phyloP scores from a whole-genome alignment of 2,329 filamentous ascomycete genomes.

The Hypocreales sp. region DNA sequence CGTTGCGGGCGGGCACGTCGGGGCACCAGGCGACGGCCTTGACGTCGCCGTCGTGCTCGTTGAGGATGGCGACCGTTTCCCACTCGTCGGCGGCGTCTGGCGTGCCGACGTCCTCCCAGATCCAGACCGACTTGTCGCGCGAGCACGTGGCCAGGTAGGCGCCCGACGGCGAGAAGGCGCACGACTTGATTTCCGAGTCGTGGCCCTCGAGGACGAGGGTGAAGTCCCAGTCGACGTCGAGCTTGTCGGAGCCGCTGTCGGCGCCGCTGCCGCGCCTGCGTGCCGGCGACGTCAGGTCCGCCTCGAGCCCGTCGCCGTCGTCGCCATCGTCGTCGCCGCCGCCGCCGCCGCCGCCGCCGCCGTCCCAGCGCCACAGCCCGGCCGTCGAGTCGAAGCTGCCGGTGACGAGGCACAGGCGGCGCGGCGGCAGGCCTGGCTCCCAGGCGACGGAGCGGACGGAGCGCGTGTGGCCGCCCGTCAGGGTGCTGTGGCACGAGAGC shows the following conservation, averaged over 20 bases:
- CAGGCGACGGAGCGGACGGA: slow-evolving; percentile 76
- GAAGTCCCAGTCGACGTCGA: slow-evolving; percentile 80
- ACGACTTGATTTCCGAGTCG: slow-evolving; percentile 79
- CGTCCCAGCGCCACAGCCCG: slow-evolving; percentile 62
- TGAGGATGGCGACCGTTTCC: slow-evolving; percentile 88
- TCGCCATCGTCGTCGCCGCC: slow-evolving; percentile 15
- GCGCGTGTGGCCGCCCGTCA: slow-evolving; percentile 79
- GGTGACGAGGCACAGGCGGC: slow-evolving; percentile 68
- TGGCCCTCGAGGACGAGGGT: slow-evolving; percentile 87
- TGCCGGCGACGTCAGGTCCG: background rate
- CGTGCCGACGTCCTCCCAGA: slow-evolving; percentile 84
- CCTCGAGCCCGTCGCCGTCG: slow-evolving; percentile 3
- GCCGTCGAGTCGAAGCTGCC: slow-evolving; percentile 90
- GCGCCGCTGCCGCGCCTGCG: slow-evolving; percentile 2
- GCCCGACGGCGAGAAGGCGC: slow-evolving; percentile 59
- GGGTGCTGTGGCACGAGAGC: slow-evolving; percentile 61
- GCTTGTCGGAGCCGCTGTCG: slow-evolving; percentile 35
- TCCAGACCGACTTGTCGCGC: slow-evolving; percentile 90
- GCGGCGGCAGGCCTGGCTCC: slow-evolving; percentile 54
- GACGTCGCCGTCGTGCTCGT: slow-evolving; percentile 89
- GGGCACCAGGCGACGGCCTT: slow-evolving; percentile 92
- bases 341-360: slow-evolving; percentile 18
- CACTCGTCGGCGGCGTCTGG: slow-evolving; percentile 78
- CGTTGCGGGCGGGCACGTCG: slow-evolving; percentile 35
- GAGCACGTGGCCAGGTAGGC: slow-evolving; percentile 78